These are phyloP conservation scores for Yarrowia sp. DNA, from an alignment of 805 yeast genomes.

Conservation along the genomic window DNA sequence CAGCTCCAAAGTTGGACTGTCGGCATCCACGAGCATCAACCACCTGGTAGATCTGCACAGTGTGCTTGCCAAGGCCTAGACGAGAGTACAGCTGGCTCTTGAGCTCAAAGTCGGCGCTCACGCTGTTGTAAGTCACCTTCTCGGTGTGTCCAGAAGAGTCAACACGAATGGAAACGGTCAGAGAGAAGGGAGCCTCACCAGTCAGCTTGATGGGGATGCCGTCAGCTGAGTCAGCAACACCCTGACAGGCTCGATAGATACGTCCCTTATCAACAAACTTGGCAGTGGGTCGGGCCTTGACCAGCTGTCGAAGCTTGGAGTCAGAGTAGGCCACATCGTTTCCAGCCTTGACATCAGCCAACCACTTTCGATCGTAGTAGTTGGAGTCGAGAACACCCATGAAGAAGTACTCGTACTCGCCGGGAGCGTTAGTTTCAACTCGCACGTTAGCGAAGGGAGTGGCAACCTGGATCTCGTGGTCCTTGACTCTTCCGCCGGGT, in stretches of 20 bases:
- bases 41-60: conserved; percentile 54
- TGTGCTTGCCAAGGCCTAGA: conserved; percentile 67
- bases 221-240: conserved; percentile 40
- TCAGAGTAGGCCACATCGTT: background rate
- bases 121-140: conserved; percentile 44
- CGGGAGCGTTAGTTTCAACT: conserved; percentile 47
- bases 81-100: conserved; percentile 48
- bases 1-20: conserved; percentile 43
- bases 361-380: conserved; percentile 47
- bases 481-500: conserved; percentile 26
- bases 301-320: conserved; percentile 42
- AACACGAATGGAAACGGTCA: conserved; percentile 57
- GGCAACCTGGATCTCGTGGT: conserved; percentile 46
- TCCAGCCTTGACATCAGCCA: conserved; percentile 30
- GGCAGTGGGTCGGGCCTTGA: conserved; percentile 61
- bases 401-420: conserved; percentile 60
- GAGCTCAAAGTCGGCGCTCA: conserved; percentile 42
- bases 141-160: conserved; percentile 56
- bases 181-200: conserved; percentile 61
- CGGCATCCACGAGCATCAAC: conserved; percentile 69
- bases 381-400: conserved; percentile 61
- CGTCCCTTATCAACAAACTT: conserved; percentile 48
- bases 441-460: conserved; percentile 50
- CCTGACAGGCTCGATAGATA: conserved; percentile 50
- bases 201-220: conserved; percentile 54